These are phyloP conservation scores for Kurtzmaniella quercitrusa DNA, from an alignment of 1,139 yeast species.

Conservation along the genomic window DNA sequence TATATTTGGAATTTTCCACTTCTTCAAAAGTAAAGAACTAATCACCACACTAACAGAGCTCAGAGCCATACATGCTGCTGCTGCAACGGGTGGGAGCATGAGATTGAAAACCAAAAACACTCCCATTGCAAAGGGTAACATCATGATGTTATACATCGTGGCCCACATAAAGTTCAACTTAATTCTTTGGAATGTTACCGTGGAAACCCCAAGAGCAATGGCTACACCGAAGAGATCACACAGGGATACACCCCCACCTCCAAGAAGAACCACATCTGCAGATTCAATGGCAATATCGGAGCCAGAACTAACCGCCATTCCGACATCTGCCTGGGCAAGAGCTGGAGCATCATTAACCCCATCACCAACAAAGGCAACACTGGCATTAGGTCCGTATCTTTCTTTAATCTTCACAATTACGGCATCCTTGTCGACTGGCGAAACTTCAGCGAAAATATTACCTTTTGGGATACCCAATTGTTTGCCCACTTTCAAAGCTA, in stretches of 20 bases:
- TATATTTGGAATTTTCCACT: slow-evolving; percentile 50
- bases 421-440: slow-evolving; percentile 74
- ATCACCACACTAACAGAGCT: slow-evolving; percentile 86
- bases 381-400: slow-evolving; percentile 30
- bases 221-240: slow-evolving; percentile 60
- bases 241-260: slow-evolving; percentile 18
- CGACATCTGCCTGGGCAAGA: slow-evolving; percentile 79
- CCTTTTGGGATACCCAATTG: slow-evolving; percentile 62
- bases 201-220: slow-evolving; percentile 70
- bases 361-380: slow-evolving; percentile 89
- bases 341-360: slow-evolving; percentile 98
- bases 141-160: slow-evolving; percentile 71
- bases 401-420: slow-evolving; percentile 58
- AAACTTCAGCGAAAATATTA: slow-evolving; percentile 71
- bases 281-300: slow-evolving; percentile 96
- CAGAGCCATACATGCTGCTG: slow-evolving; percentile 91
- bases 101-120: slow-evolving; percentile 73
- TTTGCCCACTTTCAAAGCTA: slow-evolving; percentile 63
- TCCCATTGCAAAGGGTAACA: slow-evolving; percentile 98
- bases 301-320: slow-evolving; percentile 88
- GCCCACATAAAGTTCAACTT: slow-evolving; percentile 86
- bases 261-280: slow-evolving; percentile 79
- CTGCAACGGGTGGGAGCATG: slow-evolving; percentile 80
- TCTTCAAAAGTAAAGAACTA: slow-evolving; percentile 68
- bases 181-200: slow-evolving; percentile 67